Evolutionary conservation across 768 basidiomycete species (phyloP).

Genomic region (Postia placenta): DNA sequence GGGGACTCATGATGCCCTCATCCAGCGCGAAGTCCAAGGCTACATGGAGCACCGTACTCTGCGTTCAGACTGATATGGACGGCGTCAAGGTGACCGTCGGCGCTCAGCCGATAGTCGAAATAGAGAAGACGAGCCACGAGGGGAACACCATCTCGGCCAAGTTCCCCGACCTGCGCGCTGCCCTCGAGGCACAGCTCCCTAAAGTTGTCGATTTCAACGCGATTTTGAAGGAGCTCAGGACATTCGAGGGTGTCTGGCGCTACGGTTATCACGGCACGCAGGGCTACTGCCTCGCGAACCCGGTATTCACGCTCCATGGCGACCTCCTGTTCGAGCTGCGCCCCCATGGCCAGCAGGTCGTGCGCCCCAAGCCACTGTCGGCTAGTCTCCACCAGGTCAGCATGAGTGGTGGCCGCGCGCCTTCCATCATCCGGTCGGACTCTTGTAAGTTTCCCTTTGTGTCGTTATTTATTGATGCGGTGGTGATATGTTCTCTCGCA

Average conservation of each 20-base stretch:
- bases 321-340: slow-evolving; percentile 26
- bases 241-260: slow-evolving; percentile 24
- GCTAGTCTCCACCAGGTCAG: not conserved
- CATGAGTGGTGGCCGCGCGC: not conserved
- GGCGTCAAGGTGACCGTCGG: slow-evolving; percentile 19
- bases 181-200: slow-evolving; percentile 19
- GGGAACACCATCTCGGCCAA: slow-evolving; percentile 5
- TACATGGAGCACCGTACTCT: slow-evolving; percentile 18
- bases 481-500: not conserved
- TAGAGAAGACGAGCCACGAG: slow-evolving; percentile 9
- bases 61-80: slow-evolving; percentile 12
- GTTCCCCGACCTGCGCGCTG: slow-evolving; percentile 14
- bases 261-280: slow-evolving; percentile 18
- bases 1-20: not conserved
- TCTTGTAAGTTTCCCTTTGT: not conserved
- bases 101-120: slow-evolving; percentile 9
- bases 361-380: not conserved
- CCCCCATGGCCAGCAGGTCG: slow-evolving; percentile 6
- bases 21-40: slow-evolving; percentile 19
- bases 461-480: not conserved
- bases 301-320: slow-evolving; percentile 24
- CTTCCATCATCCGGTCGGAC: not conserved
- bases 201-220: slow-evolving; percentile 17
- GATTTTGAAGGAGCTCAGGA: slow-evolving; percentile 17
- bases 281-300: slow-evolving; percentile 24